Conservation (phyloP, 2,329 filamentous ascomycete species). For the Pyrenophora graminea region DNA sequence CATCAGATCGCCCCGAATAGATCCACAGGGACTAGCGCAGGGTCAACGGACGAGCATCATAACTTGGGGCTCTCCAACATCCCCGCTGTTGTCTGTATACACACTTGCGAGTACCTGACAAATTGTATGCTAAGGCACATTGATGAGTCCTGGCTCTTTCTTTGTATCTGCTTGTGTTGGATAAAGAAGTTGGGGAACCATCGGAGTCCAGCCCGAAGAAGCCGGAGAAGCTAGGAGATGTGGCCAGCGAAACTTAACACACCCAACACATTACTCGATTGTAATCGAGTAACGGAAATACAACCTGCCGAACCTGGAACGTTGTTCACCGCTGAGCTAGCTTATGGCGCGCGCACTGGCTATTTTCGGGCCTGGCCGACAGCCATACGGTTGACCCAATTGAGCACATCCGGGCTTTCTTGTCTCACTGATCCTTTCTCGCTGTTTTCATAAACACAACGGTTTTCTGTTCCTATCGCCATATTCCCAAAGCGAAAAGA, state of each 20-base stretch:
- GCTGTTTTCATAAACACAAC: not conserved
- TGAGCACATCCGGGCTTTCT: slow-evolving; percentile 5
- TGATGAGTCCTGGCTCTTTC: not conserved
- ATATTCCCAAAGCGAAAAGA: not conserved
- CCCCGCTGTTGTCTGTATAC: not conserved
- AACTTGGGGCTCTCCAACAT: slow-evolving; percentile 10
- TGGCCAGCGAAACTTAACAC: slow-evolving; percentile 34
- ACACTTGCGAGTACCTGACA: not conserved
- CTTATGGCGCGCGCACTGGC: slow-evolving; percentile 12
- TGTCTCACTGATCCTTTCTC: not conserved
- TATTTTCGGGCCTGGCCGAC: slow-evolving; percentile 34
- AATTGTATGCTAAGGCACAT: not conserved
- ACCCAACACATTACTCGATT: slow-evolving; percentile 40
- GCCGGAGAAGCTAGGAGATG: slow-evolving; percentile 25
- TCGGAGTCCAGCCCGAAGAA: slow-evolving; percentile 6
- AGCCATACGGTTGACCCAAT: slow-evolving; percentile 4
- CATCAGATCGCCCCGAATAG: slow-evolving; percentile 30
- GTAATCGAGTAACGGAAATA: slow-evolving; percentile 41
- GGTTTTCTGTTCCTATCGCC: not conserved
- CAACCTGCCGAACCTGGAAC: slow-evolving; percentile 19
- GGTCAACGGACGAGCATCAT: slow-evolving; percentile 30
- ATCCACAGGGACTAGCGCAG: slow-evolving; percentile 36
- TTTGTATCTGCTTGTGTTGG: not conserved
- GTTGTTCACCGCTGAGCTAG: slow-evolving; percentile 19
- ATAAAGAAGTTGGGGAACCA: not conserved